These are phyloP conservation scores for Niebla homalea DNA, from an alignment of 495 filamentous ascomycete species.

Conservation along the genomic window DNA sequence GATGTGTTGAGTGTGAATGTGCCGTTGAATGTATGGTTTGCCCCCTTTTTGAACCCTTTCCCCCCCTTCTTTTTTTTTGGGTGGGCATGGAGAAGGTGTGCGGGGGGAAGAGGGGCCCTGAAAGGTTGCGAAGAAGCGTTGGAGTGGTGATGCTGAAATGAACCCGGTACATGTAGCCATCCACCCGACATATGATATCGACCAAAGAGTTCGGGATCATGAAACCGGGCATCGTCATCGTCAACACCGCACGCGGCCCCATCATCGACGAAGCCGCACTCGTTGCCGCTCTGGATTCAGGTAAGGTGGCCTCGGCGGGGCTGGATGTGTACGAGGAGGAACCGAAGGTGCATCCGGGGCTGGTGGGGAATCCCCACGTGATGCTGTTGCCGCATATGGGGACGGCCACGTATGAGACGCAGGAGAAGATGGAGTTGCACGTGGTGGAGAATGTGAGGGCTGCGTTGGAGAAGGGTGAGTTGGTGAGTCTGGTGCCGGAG, in stretches of 20 bases:
- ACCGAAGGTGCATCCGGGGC: constrained; percentile 48
- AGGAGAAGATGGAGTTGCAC: constrained; percentile 53
- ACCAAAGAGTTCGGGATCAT: constrained; percentile 49
- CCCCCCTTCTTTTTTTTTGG: no score
- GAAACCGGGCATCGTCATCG: constrained; percentile 57
- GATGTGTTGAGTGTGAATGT: constrained; percentile 69
- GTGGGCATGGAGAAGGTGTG: neutral
- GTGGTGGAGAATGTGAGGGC: constrained; percentile 47
- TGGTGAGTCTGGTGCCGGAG: constrained; percentile 46
- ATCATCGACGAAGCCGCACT: constrained; percentile 62
- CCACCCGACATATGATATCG: constrained; percentile 55
- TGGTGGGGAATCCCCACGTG: constrained; percentile 45
- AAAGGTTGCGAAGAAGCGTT: constrained; percentile 5
- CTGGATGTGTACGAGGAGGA: constrained; percentile 62
- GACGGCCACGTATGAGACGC: constrained; percentile 52
- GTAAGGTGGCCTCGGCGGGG: constrained; percentile 47
- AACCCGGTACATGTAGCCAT: constrained; percentile 35
- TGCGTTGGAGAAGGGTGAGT: constrained; percentile 39
- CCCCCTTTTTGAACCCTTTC: neutral
- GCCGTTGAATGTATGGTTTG: constrained; percentile 53
- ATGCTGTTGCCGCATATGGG: constrained; percentile 59
- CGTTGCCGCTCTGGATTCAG: constrained; percentile 46
- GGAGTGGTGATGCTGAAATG: no score
- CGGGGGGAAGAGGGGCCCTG: neutral
- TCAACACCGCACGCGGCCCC: constrained; percentile 58